Evolutionary conservation across 2,329 filamentous ascomycete species (phyloP).

Genomic region (Curvularia eragrostidis): DNA sequence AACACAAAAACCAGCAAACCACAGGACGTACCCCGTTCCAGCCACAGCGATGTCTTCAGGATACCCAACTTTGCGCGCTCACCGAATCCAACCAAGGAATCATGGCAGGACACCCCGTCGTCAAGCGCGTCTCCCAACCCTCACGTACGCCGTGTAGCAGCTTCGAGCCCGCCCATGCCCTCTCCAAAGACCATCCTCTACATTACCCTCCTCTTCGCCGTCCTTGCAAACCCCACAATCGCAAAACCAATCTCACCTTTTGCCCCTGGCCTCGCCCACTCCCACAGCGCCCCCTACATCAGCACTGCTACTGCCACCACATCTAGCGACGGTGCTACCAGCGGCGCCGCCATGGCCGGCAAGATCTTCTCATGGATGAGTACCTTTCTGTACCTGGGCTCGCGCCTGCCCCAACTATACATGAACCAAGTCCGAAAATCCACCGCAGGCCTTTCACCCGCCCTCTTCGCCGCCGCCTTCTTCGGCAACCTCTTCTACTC

Average conservation of each 20-base stretch:
- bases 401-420: conserved; percentile 64
- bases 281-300: conserved; percentile 19
- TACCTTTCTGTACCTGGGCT: conserved; percentile 51
- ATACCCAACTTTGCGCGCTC: conserved; percentile 49
- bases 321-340: conserved; percentile 16
- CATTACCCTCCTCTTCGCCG: conserved; percentile 54
- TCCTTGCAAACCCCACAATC: conserved; percentile 50
- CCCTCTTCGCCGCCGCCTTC: conserved; percentile 71
- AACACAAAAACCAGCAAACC: conserved; percentile 18
- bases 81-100: conserved; percentile 35
- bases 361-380: conserved; percentile 54
- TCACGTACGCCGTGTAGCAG: conserved; percentile 41
- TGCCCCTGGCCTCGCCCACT: conserved; percentile 25
- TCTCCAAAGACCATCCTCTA: conserved; percentile 56
- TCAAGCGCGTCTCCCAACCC: conserved; percentile 35
- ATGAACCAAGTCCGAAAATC: conserved; percentile 69
- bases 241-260: conserved; percentile 38
- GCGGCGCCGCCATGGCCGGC: conserved; percentile 46
- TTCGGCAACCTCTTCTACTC: conserved; percentile 73
- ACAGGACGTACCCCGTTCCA: conserved; percentile 37
- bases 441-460: conserved; percentile 67
- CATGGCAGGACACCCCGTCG: conserved; percentile 30
- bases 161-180: conserved; percentile 54
- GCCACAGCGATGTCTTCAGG: conserved; percentile 45
- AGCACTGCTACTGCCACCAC: conserved; percentile 9